Evolutionary conservation across 83 land plant species (phyloP), one percentile per base, ranked within the genome.

Genomic region (Thuja plicata): DNA sequence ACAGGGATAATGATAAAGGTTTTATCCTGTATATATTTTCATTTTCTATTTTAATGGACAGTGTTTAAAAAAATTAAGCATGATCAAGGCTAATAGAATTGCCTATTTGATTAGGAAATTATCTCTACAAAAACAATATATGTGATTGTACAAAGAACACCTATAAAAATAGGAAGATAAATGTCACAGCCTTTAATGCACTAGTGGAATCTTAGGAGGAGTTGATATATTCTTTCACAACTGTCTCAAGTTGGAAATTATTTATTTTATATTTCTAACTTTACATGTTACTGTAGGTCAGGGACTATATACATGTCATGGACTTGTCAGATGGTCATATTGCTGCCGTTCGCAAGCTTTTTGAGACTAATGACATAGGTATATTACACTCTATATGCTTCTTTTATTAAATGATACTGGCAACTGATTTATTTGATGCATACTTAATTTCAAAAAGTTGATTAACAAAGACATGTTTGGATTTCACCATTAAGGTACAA

Each of bases 231-330:
- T 54, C 57, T 16, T 15, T 54, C 57, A 54, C 19, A 16, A 0
- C 3, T 54, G 57, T 54, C 4, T 16, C 6, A 77, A 35, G 40
- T 32, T 77, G 16, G 80, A 77, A 19, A 35, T 77, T 35, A 16
- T 77, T 17, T 77, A 54, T 54, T 77, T 77, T 41, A 37, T 77
- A 41, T 77, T 77, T 77, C 57, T 37, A 34, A 38, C 57, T 41
- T 41, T 3, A 54, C 16, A 54, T 54, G 57, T 15, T 77, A 77
- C 87, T 86, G 32, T 94, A 95, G 97, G 95, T 95, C 1, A 89
- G 97, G 32, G 97, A 95, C 85, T 94, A 95, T 87, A 95, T 95
- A 54, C 97, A 95, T 88, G 97, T 95, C 48, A 91, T 95, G 88
- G 97, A 95, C 79, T 90, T 95, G 76, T 93, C 97, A 19, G 94